Percentiles rank a stretch among this genome's conserved stretches.
phyloP scores from a whole-genome alignment of 257 asterid genomes.

The Lithospermum erythrorhizon region DNA sequence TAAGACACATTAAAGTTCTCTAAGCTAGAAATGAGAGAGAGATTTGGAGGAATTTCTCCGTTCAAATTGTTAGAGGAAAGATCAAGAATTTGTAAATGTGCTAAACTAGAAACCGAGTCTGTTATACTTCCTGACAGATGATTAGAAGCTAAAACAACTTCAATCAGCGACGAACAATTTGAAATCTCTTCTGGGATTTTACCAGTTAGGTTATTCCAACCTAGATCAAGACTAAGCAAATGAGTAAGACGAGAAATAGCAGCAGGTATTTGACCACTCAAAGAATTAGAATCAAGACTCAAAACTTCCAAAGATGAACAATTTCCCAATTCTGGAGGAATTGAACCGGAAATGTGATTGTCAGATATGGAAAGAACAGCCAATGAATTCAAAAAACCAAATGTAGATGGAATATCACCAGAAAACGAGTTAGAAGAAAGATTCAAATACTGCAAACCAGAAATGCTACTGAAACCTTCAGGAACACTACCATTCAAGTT shows the following conservation, averaged over 20 bases:
- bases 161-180: constrained; percentile 40
- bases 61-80: constrained; percentile 33
- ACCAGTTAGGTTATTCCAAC: constrained; percentile 49
- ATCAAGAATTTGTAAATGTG: constrained; percentile 24
- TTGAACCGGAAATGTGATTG: constrained; percentile 39
- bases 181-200: constrained; percentile 44
- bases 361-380: constrained; percentile 44
- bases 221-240: constrained; percentile 45
- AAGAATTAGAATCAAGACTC: constrained; percentile 40
- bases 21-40: constrained; percentile 34
- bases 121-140: constrained; percentile 36
- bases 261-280: constrained; percentile 39
- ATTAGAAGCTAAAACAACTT: constrained; percentile 31
- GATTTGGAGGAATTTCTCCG: constrained; percentile 46
- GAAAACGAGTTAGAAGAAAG: constrained; percentile 54
- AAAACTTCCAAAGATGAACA: constrained; percentile 45
- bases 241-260: constrained; percentile 35
- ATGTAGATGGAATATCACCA: constrained; percentile 48
- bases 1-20: constrained; percentile 40
- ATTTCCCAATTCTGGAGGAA: constrained; percentile 53
- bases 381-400: constrained; percentile 56
- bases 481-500: constrained; percentile 44
- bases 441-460: constrained; percentile 44
- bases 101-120: constrained; percentile 17
- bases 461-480: constrained; percentile 61